Percentiles rank a stretch among this genome's conserved stretches.
These are phyloP conservation scores for Avena eriantha DNA, from an alignment of 176 grass and related monocot species.

Conservation along the genomic window DNA sequence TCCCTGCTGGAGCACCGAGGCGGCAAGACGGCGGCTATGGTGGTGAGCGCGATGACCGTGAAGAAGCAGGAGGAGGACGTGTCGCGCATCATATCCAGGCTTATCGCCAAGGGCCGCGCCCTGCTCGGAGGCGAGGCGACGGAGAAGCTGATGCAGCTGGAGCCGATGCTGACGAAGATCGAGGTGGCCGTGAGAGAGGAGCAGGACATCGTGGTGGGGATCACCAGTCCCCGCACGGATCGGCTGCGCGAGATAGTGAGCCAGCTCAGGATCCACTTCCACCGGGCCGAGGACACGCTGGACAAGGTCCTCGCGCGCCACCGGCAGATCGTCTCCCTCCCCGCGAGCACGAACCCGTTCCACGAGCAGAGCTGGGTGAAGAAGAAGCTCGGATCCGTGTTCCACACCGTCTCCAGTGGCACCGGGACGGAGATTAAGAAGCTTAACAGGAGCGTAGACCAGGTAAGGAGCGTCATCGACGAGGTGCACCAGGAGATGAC, in stretches of 20 bases:
- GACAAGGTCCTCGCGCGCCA: not conserved
- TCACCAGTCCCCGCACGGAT: not conserved
- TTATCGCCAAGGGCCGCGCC: conserved; percentile 7
- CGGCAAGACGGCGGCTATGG: not conserved
- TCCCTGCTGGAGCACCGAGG: not conserved
- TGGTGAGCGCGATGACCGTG: not conserved
- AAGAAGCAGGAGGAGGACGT: not conserved
- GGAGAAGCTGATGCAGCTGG: conserved; percentile 8
- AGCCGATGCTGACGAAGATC: not conserved
- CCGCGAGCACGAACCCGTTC: conserved; percentile 2
- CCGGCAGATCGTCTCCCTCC: not conserved
- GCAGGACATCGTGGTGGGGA: not conserved
- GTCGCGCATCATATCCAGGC: not conserved
- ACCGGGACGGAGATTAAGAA: not conserved
- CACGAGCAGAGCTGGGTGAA: not conserved
- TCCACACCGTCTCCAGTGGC: not conserved
- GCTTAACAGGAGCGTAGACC: not conserved
- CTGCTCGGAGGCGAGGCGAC: not conserved
- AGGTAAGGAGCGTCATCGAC: not conserved
- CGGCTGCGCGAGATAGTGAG: not conserved
- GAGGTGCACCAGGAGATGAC: not conserved
- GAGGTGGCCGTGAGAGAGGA: not conserved
- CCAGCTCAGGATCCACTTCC: not conserved
- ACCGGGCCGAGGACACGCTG: not conserved
- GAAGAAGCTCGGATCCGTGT: not conserved